A percentile compares a stretch with the other conserved stretches of the same genome.
Conservation (phyloP, 768 basidiomycete genomes). For the Boletus rex-veris region DNA sequence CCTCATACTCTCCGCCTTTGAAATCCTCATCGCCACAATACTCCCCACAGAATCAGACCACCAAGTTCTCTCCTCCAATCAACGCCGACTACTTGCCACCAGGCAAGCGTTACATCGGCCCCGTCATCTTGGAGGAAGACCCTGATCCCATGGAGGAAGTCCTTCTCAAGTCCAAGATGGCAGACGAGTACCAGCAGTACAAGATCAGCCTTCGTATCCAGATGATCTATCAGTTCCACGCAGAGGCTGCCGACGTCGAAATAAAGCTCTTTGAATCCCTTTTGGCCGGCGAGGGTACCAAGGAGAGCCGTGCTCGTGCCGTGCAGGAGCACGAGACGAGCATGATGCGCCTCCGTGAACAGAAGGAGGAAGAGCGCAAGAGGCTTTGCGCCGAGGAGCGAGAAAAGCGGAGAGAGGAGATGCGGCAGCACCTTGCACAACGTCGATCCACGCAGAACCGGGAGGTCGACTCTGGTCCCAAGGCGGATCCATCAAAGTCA, state of each 20-base stretch:
- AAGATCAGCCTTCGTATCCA: conserved; percentile 33
- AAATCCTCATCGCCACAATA: conserved; percentile 24
- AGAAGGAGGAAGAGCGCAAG: conserved; percentile 32
- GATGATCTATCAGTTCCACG: conserved; percentile 34
- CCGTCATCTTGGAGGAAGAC: conserved; percentile 29
- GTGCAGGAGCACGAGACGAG: conserved; percentile 32
- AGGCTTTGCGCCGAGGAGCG: conserved; percentile 28
- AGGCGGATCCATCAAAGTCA: conserved; percentile 10
- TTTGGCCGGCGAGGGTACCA: conserved; percentile 25
- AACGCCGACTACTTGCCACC: conserved; percentile 18
- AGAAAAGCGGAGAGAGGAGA: conserved; percentile 23
- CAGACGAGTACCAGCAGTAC: conserved; percentile 29
- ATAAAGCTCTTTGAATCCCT: conserved; percentile 29
- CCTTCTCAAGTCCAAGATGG: conserved; percentile 33
- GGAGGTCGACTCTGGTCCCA: conserved; percentile 14
- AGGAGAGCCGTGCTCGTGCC: conserved; percentile 26
- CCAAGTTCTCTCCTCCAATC: conserved; percentile 26
- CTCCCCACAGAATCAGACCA: conserved; percentile 22
- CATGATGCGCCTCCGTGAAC: conserved; percentile 33
- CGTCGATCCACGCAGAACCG: conserved; percentile 15
- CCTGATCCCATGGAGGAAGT: conserved; percentile 26
- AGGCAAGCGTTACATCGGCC: conserved; percentile 34
- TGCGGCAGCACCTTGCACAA: conserved; percentile 18
- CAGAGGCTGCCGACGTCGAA: conserved; percentile 28
- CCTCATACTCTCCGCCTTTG: conserved; percentile 18